Conservation (phyloP, 768 basidiomycete genomes). For the Naganishia friedmannii region DNA sequence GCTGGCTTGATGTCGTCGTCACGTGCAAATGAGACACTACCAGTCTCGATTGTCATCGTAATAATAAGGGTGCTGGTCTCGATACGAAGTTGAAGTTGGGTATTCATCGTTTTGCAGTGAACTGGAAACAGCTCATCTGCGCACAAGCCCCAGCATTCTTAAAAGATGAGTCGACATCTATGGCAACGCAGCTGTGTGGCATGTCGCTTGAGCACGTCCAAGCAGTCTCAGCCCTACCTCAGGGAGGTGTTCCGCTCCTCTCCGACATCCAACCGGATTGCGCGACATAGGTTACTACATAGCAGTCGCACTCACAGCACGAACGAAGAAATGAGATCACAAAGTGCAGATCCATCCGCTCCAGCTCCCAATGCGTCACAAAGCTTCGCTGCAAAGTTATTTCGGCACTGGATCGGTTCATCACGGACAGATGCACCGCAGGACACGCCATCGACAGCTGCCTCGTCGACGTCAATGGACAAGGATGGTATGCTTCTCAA, state of each 20-base stretch:
- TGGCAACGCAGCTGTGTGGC: constrained; percentile 3
- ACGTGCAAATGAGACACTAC: constrained; percentile 19
- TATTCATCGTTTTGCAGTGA: background rate
- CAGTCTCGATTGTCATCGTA: background rate
- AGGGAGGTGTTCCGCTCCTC: background rate
- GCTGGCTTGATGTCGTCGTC: background rate
- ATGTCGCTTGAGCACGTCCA: background rate
- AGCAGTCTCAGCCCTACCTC: background rate
- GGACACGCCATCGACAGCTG: background rate
- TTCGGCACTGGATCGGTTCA: constrained; percentile 2
- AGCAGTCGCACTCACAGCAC: too few relatives aligned
- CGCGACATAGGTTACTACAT: background rate
- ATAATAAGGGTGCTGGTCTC: background rate
- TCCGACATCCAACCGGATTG: background rate
- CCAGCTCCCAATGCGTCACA: background rate
- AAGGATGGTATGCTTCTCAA: background rate
- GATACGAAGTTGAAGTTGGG: background rate
- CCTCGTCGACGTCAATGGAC: background rate
- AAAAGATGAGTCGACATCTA: constrained; percentile 14
- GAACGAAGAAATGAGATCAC: background rate
- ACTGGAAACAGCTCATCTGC: background rate
- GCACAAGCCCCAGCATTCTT: background rate
- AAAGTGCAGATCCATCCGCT: background rate
- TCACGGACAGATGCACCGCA: background rate
- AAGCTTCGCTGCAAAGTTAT: constrained; percentile 10